Percentiles rank a stretch among this genome's conserved stretches.
Evolutionary conservation across 306 rosid genomes (phyloP).

Genomic region (Citrullus amarus): DNA sequence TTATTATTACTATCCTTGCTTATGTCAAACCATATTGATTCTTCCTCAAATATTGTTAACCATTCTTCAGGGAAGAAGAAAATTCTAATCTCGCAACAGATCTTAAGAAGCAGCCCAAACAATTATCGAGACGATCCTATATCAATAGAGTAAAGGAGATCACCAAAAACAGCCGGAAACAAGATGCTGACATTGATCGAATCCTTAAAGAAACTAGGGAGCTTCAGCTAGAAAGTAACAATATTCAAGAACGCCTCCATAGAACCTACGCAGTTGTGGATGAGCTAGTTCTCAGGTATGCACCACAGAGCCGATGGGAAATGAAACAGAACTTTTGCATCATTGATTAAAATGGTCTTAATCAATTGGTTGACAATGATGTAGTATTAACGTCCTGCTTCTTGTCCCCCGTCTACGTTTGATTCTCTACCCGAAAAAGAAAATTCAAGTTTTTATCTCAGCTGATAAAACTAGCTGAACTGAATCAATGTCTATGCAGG

Average conservation of each 20-base stretch:
- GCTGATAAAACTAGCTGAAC: background rate
- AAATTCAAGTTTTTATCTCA: background rate
- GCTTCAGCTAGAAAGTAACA: conserved; percentile 81
- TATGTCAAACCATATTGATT: background rate
- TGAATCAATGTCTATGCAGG: conserved; percentile 29
- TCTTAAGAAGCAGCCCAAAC: conserved; percentile 29
- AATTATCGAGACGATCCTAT: conserved; percentile 59
- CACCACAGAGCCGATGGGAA: background rate
- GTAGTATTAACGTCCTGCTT: background rate
- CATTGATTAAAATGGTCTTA: background rate
- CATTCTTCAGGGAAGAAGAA: conserved; percentile 30
- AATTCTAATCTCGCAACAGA: conserved; percentile 23
- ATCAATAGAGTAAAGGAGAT: conserved; percentile 65
- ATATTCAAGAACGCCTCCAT: conserved; percentile 76
- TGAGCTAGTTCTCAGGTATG: conserved; percentile 77
- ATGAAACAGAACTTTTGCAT: background rate
- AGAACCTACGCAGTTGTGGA: conserved; percentile 68
- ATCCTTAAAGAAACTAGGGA: conserved; percentile 78
- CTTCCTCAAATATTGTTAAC: background rate
- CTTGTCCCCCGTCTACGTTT: background rate
- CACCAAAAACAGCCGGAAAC: conserved; percentile 72
- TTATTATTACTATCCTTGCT: background rate
- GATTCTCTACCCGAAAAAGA: background rate
- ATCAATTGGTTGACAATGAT: background rate
- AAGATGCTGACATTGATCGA: conserved; percentile 66